Evolutionary conservation across 2,329 filamentous ascomycete species (phyloP).

Genomic region (Exophiala calicioides): DNA sequence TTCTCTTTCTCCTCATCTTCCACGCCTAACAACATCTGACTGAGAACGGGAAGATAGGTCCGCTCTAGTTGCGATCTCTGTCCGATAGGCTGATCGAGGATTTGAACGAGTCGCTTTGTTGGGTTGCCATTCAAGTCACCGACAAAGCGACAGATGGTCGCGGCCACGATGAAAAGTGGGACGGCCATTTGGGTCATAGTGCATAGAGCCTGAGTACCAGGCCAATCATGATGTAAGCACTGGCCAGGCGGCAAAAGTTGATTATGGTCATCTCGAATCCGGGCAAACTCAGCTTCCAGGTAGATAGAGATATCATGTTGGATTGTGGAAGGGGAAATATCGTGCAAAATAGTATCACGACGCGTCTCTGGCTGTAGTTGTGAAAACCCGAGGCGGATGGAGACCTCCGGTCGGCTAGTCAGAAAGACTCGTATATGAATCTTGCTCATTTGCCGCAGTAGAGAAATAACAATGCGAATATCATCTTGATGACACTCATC

Average conservation of each 20-base stretch:
- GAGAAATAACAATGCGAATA: constrained; percentile 29
- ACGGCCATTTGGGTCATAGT: constrained; percentile 34
- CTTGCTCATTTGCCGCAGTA: constrained; percentile 24
- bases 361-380: constrained; percentile 23
- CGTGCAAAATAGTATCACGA: constrained; percentile 32
- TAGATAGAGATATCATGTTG: constrained; percentile 19
- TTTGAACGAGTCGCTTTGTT: constrained; percentile 2
- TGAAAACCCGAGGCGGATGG: constrained; percentile 31
- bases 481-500: constrained; percentile 35
- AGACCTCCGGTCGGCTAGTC: constrained; percentile 36
- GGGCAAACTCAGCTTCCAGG: constrained; percentile 2
- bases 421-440: constrained; percentile 33
- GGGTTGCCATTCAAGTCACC: constrained; percentile 26
- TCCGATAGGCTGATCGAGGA: background rate
- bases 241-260: constrained; percentile 7
- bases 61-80: constrained; percentile 4
- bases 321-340: constrained; percentile 30
- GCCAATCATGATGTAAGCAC: constrained; percentile 25
- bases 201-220: constrained; percentile 28
- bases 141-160: constrained; percentile 35
- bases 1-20: background rate
- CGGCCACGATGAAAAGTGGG: constrained; percentile 36
- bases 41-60: constrained; percentile 17
- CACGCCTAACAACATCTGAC: background rate
- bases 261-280: constrained; percentile 15